Evolutionary conservation across 306 rosid species (phyloP).

Genomic region (Prunus davidiana): DNA sequence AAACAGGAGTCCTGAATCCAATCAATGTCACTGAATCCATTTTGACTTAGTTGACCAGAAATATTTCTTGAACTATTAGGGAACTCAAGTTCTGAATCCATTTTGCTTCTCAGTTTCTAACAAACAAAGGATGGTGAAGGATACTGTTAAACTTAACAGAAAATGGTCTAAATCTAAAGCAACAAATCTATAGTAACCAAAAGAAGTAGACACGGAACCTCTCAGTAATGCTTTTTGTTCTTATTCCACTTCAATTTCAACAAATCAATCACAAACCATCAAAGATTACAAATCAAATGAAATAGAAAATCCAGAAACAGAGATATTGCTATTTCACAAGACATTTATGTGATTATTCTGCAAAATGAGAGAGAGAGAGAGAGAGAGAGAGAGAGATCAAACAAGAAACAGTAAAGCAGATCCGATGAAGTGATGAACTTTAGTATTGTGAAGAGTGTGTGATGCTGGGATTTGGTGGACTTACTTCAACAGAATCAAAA

Average conservation of each 20-base stretch:
- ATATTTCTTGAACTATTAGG: background rate
- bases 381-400: background rate
- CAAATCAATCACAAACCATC: conserved; percentile 16
- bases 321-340: background rate
- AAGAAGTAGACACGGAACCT: no score
- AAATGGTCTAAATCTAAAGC: conserved; percentile 1
- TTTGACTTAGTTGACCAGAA: background rate
- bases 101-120: background rate
- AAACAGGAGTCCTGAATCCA: background rate
- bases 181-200: background rate
- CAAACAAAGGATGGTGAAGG: background rate
- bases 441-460: background rate
- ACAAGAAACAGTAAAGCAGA: background rate
- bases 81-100: background rate
- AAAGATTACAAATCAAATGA: conserved; percentile 5
- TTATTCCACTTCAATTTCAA: background rate
- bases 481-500: conserved; percentile 82
- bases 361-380: background rate
- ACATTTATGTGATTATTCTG: background rate
- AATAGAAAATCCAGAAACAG: background rate
- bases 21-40: background rate
- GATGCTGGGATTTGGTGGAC: background rate
- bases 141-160: background rate
- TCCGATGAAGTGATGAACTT: background rate
- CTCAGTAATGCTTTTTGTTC: background rate